Conservation (phyloP, 495 filamentous ascomycete species). For the Lasiosphaeria miniovina region DNA sequence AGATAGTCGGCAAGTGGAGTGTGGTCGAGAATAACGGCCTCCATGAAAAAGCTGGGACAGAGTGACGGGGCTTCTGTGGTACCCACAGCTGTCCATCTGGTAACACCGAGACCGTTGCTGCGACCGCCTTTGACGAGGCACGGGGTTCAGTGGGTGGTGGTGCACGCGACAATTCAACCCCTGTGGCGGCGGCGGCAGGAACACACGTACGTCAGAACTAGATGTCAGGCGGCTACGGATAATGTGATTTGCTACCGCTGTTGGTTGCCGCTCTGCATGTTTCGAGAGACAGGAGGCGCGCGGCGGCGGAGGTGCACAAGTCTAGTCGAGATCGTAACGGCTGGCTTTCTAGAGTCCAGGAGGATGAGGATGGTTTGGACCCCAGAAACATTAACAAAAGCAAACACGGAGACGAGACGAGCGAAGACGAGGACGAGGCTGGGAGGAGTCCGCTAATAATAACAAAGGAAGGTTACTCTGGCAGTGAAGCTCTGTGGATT, state of each 20-base stretch:
- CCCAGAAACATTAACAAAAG: neutral
- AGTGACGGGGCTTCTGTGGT: slow-evolving; percentile 28
- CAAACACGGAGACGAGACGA: too few relatives aligned
- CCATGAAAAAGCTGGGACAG: slow-evolving; percentile 59
- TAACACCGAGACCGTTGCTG: neutral
- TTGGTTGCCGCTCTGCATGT: slow-evolving; percentile 21
- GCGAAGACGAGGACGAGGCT: too few relatives aligned
- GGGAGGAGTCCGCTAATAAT: too few relatives aligned
- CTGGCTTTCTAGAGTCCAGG: neutral
- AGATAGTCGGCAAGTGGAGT: slow-evolving; percentile 91
- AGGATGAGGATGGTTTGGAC: neutral
- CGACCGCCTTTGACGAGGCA: neutral
- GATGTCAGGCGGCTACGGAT: neutral
- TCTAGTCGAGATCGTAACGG: neutral
- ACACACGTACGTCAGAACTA: too few relatives aligned
- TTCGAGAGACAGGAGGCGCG: slow-evolving; percentile 15
- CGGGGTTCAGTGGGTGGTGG: neutral
- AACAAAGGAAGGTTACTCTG: too few relatives aligned
- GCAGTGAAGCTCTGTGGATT: too few relatives aligned
- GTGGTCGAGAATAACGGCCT: slow-evolving; percentile 85
- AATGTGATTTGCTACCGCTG: slow-evolving; percentile 21
- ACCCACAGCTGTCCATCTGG: slow-evolving; percentile 33
- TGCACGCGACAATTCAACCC: neutral
- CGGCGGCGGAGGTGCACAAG: neutral
- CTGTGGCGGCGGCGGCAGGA: slow-evolving; percentile 11